Evolutionary conservation across 176 grass and related monocot genomes (phyloP), one percentile per base, ranked within the genome.

Genomic region (Cenchrus americanus): DNA sequence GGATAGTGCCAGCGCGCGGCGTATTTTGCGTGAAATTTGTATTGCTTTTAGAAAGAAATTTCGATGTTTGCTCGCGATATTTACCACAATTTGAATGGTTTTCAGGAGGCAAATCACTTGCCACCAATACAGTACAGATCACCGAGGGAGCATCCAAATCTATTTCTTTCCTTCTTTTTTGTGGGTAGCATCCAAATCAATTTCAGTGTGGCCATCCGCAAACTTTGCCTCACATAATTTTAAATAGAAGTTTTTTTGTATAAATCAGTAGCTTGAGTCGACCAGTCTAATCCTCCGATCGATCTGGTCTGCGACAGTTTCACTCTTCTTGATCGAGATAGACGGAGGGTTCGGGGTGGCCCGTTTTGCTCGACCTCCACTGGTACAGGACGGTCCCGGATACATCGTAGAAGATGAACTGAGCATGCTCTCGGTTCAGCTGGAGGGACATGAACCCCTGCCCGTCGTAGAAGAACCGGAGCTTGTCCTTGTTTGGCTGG

Each of bases 361-460:
- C 75, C 51, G 40, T 71, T 52, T 97, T 87, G 75, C 42, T 76
- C 18, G 30, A 69, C 66, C 59, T 94, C 88, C 85, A 92, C 55
- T 66, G 61, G 40, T 97, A 97, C 72, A 94, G 85, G 41, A 80
- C 62, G 30, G 69, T 86, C 14, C 95, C 95, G 12, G 24, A 86
- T 14, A 77, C 90, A 68, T 95, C 90, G 50, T 95, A 97, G 57
- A 97, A 97, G 26, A 79, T 60, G 10, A 97, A 85, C 0, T 82
- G 51, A 17, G 87, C 89, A 41, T 81, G 43, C 18, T 86, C 66
- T 59, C 54, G 48, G 26, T 80, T 80, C 66, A 97, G 23, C 78
- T 89, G 83, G 69, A 97, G 91, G 43, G 94, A 94, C 91, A 93
- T 94, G 87, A 97, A 97, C 14, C 94, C 94, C 86, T 97, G 94